Base-by-base conservation (phyloP, 495 filamentous ascomycete genomes). In the Xanthoparmelia taractica region DNA sequence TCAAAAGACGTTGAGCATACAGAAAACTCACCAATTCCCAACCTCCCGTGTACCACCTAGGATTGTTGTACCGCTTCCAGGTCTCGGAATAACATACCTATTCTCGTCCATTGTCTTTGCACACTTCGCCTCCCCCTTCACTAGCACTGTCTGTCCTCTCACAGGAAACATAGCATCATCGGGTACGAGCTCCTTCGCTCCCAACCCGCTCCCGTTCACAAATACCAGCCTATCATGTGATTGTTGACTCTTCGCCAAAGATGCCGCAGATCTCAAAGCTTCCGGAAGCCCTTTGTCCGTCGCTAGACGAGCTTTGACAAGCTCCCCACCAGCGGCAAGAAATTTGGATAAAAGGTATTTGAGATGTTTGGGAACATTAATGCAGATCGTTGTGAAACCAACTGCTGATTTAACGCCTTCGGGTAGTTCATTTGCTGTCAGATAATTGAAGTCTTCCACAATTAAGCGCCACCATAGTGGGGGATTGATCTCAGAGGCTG, bases 181-280 rank as follows among this genome's bases (percentile, higher is more conserved):
- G 7, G 63, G 66, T 5, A 77, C 79, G 1, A 76, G 66, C 27
- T 68, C 66, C 10, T 65, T 58, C 25, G 71, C 74, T 56, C 69
- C 70, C 11, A 82, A 65, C 0, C 80, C 80, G 6, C 77, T 73
- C 31, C 75, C 77, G 63, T 82, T 82, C 59, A 81, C 67, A 43
- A 80, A 81, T 38, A 71, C 72, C 64, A 79, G 72, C 37, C 17
- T 57, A 7, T 50, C 63, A 40, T 10, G 65, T 41, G 6, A n/a
- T 20, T 41, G 29, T n/a, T 34, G 18, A 27, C 23, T 27, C 18
- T 0, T 29, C 8, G 52, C 50, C 12, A 61, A 33, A 15, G 50
- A 48, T 17, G 40, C 13, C 0, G 61, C 61, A 31, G 41, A 38
- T 29, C 25, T 48, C 33, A 61, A 40, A 37, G 31, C 43, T 8